Evolutionary conservation across 257 asterid species (phyloP).

Genomic region (Scutellaria baicalensis): DNA sequence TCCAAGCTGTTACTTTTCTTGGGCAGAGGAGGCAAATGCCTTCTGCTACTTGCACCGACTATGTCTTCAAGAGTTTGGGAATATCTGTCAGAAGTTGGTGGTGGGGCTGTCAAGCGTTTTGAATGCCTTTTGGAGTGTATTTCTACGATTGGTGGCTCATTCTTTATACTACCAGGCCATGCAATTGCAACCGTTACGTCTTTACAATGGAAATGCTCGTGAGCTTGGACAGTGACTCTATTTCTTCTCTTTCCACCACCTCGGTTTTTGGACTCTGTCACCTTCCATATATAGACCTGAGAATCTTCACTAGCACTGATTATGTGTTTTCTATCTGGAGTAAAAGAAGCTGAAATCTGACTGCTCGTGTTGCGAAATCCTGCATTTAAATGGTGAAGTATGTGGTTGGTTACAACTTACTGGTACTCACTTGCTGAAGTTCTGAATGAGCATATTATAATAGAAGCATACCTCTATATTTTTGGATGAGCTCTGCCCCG

Average conservation of each 20-base stretch:
- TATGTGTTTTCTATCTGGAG: slow-evolving; percentile 63
- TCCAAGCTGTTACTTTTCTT: slow-evolving; percentile 33
- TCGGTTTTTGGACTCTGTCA: slow-evolving; percentile 37
- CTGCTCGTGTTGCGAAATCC: slow-evolving; percentile 80
- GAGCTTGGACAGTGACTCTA: slow-evolving; percentile 29
- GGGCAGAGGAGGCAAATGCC: slow-evolving; percentile 67
- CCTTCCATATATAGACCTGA: slow-evolving; percentile 77
- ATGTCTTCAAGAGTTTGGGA: slow-evolving; percentile 21
- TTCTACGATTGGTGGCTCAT: slow-evolving; percentile 62
- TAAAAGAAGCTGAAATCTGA: slow-evolving; percentile 80
- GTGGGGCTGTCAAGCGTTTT: slow-evolving; percentile 34
- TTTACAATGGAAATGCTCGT: slow-evolving; percentile 75
- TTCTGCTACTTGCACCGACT: slow-evolving; percentile 26
- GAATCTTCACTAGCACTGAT: slow-evolving; percentile 88
- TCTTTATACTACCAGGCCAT: slow-evolving; percentile 55
- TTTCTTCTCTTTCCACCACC: slow-evolving; percentile 34
- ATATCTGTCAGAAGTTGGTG: background rate
- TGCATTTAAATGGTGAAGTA: slow-evolving; percentile 16
- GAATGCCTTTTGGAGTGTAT: slow-evolving; percentile 68
- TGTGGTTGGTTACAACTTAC: background rate
- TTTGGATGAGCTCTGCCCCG: slow-evolving; percentile 51
- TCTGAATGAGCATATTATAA: background rate
- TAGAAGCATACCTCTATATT: slow-evolving; percentile 52
- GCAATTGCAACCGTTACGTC: slow-evolving; percentile 79
- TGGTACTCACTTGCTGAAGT: slow-evolving; percentile 12